phyloP scores from a whole-genome alignment of 805 yeast genomes.

The Torulaspora delbrueckii region DNA sequence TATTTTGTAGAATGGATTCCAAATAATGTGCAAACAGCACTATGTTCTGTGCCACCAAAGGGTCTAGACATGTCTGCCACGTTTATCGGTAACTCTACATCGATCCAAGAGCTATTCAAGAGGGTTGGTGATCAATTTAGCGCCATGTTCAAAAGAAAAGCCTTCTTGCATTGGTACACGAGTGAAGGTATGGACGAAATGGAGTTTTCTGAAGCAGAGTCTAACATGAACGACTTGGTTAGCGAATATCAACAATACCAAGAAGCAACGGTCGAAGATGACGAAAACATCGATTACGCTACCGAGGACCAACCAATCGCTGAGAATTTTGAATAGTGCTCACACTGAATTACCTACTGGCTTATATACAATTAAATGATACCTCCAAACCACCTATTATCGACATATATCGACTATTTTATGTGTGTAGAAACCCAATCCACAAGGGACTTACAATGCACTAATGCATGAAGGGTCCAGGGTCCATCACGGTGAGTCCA shows the following conservation, averaged over 20 bases:
- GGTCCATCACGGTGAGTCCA: no score
- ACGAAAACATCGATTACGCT: constrained; percentile 66
- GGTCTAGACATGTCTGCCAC: constrained; percentile 87
- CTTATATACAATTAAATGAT: constrained; percentile 1
- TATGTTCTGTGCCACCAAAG: constrained; percentile 85
- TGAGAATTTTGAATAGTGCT: constrained; percentile 29
- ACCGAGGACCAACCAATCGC: constrained; percentile 45
- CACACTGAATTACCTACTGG: background rate
- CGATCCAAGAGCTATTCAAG: constrained; percentile 85
- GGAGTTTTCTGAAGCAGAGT: constrained; percentile 92
- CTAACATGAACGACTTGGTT: constrained; percentile 83
- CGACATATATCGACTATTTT: background rate
- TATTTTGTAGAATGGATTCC: constrained; percentile 96
- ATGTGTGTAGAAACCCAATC: background rate
- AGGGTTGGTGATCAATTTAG: constrained; percentile 86
- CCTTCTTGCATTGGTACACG: constrained; percentile 95
- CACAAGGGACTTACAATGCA: no score
- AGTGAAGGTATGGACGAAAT: constrained; percentile 94
- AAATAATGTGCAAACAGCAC: constrained; percentile 89
- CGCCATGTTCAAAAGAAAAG: constrained; percentile 90
- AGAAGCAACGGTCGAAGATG: constrained; percentile 72
- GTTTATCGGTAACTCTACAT: constrained; percentile 87
- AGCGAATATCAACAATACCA: constrained; percentile 91
- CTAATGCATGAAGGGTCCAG: no score
- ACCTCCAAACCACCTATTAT: background rate